phyloP scores from a whole-genome alignment of 2,329 filamentous ascomycete genomes.

The Fusarium keratoplasticum region DNA sequence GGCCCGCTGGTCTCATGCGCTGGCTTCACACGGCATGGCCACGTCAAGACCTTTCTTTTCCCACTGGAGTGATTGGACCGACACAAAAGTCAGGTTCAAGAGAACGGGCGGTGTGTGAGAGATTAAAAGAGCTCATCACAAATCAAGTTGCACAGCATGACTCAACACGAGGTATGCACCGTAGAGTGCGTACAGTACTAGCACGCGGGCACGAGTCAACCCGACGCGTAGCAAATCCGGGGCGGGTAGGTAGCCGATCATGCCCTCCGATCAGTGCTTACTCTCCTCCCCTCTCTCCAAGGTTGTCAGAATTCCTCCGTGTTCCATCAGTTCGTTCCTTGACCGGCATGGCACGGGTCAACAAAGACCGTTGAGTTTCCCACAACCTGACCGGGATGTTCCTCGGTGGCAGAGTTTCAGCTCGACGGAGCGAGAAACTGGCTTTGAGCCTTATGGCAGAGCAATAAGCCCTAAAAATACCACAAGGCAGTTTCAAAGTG shows the following conservation, averaged over 20 bases:
- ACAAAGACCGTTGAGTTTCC: not conserved
- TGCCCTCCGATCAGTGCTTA: constrained; percentile 31
- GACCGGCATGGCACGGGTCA: not conserved
- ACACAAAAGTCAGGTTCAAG: not conserved
- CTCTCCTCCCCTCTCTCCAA: not conserved
- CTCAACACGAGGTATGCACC: constrained; percentile 28
- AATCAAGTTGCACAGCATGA: constrained; percentile 8
- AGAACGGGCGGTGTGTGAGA: constrained; percentile 22
- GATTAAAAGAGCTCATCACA: not conserved
- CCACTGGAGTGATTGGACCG: not conserved
- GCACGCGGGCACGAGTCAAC: constrained; percentile 13
- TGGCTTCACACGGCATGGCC: constrained; percentile 31
- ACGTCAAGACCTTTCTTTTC: constrained; percentile 22
- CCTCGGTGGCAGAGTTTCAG: constrained; percentile 29
- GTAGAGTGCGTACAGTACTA: constrained; percentile 32
- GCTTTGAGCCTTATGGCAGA: not conserved
- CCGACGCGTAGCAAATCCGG: constrained; percentile 35
- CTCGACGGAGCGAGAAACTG: constrained; percentile 5
- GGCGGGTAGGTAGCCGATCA: constrained; percentile 41
- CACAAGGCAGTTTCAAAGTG: not conserved
- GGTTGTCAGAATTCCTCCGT: not conserved
- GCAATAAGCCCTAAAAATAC: not conserved
- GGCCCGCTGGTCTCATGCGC: constrained; percentile 2
- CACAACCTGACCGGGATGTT: constrained; percentile 17
- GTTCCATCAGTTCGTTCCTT: not conserved